Evolutionary conservation across 2,329 filamentous ascomycete genomes (phyloP).

Genomic region (Gnomoniopsis smithogilvyi): DNA sequence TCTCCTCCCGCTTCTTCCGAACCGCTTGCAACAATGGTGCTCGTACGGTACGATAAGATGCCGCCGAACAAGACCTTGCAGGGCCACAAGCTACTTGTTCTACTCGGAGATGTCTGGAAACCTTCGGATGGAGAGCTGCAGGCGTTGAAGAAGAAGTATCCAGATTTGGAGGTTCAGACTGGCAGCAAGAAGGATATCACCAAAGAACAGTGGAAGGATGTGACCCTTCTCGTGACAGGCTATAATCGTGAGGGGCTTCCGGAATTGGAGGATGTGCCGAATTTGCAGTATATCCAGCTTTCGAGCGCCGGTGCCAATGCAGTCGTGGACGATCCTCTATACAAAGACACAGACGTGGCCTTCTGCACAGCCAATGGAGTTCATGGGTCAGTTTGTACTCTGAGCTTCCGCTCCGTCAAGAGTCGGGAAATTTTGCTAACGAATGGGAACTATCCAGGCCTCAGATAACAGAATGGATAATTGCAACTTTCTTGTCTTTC

Average conservation of each 20-base stretch:
- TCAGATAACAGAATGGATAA: slow-evolving; percentile 56
- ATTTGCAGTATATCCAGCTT: slow-evolving; percentile 51
- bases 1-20: neutral
- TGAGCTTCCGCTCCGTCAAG: neutral
- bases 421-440: neutral
- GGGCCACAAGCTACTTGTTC: slow-evolving; percentile 46
- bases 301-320: slow-evolving; percentile 52
- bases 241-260: slow-evolving; percentile 44
- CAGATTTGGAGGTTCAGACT: slow-evolving; percentile 39
- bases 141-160: slow-evolving; percentile 36
- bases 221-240: slow-evolving; percentile 38
- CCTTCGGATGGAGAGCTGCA: slow-evolving; percentile 32
- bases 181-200: slow-evolving; percentile 28
- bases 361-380: slow-evolving; percentile 57
- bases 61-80: slow-evolving; percentile 35
- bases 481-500: slow-evolving; percentile 47
- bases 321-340: slow-evolving; percentile 43
- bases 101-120: slow-evolving; percentile 27
- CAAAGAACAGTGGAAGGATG: slow-evolving; percentile 41
- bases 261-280: slow-evolving; percentile 38
- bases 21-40: slow-evolving; percentile 2
- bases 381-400: slow-evolving; percentile 43
- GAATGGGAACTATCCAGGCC: slow-evolving; percentile 33
- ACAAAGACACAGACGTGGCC: slow-evolving; percentile 44
- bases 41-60: slow-evolving; percentile 7